Base-by-base conservation (phyloP, 331 rosid species). In the Spiraea crenata region DNA sequence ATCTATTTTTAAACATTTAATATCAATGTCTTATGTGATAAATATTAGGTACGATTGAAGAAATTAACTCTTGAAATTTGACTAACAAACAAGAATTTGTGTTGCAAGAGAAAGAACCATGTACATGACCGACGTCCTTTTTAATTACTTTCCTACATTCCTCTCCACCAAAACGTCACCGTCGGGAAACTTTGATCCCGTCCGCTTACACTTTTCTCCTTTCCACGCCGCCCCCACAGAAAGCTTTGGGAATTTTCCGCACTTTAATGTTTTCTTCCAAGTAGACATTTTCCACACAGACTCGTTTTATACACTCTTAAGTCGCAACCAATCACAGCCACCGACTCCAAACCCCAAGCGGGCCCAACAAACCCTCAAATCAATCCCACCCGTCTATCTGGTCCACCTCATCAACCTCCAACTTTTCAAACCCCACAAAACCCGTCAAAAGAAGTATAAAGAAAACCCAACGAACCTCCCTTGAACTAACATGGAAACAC, bases 401-500 rank as follows among this genome's bases (percentile, higher is more conserved):
- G 65, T 71, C 72, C 35, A 25, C 31, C 31, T 25, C 31, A 25
- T 63, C 57, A 12, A 12, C 31, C 42, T 65, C 69, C 59, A 61
- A 48, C 72, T 60, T 81, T 70, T 65, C 65, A 75, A 75, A 44
- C 38, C 34, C 65, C 4, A 5, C 59, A 62, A 15, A 72, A 79
- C 71, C 65, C 81, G 90, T 90, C 89, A 86, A 84, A 81, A 84
- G 67, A 63, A 74, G 57, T 56, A 65, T 46, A 15, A 77, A 39
- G 86, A 83, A 73, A 72, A 50, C 25, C 45, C 70, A 51, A 73
- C 75, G 96, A 91, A 91, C 73, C 89, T 73, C 81, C 69, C 89
- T 57, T 71, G 97, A 88, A 91, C 65, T 59, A 83, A 83, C 97
- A 71, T 1, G 83, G 97, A 88, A 89, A 80, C 46, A 39, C 41